phyloP scores from a whole-genome alignment of 2,329 filamentous ascomycete genomes.

The Penicillium frequentans region DNA sequence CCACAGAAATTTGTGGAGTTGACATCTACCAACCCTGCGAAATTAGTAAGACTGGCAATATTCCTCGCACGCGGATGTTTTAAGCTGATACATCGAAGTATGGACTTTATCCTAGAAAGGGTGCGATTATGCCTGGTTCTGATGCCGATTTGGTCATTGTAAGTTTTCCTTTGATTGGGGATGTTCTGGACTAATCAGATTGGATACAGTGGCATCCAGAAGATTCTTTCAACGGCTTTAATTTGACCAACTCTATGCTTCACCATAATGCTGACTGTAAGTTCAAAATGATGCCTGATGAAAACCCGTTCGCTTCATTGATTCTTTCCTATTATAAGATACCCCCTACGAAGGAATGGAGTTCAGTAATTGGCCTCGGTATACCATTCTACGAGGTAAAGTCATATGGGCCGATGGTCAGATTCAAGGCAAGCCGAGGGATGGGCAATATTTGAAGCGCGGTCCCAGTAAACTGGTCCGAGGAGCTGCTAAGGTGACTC shows the following conservation, averaged over 20 bases:
- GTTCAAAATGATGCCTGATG: neutral
- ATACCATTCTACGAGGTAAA: slow-evolving; percentile 34
- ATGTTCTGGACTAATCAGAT: neutral
- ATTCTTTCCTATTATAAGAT: slow-evolving; percentile 13
- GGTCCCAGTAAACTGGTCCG: neutral
- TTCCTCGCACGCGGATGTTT: neutral
- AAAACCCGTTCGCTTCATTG: no score
- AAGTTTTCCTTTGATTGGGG: slow-evolving; percentile 24
- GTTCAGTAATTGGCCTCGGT: slow-evolving; percentile 37
- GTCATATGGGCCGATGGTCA: slow-evolving; percentile 26
- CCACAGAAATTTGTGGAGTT: slow-evolving; percentile 47
- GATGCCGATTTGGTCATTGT: slow-evolving; percentile 49
- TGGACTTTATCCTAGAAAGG: slow-evolving; percentile 42
- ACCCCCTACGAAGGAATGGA: slow-evolving; percentile 36
- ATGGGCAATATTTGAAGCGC: slow-evolving; percentile 7
- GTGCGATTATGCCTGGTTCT: slow-evolving; percentile 42
- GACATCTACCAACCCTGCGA: slow-evolving; percentile 47
- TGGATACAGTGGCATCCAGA: slow-evolving; percentile 12
- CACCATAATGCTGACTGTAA: slow-evolving; percentile 35
- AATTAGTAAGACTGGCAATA: slow-evolving; percentile 22
- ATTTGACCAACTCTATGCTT: slow-evolving; percentile 36
- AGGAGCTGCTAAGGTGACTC: neutral
- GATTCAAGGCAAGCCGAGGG: neutral
- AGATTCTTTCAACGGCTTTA: slow-evolving; percentile 18
- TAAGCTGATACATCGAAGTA: slow-evolving; percentile 24